These are phyloP conservation scores for Colletotrichum sp. DNA, from an alignment of 2,329 filamentous ascomycete species.

Conservation along the genomic window DNA sequence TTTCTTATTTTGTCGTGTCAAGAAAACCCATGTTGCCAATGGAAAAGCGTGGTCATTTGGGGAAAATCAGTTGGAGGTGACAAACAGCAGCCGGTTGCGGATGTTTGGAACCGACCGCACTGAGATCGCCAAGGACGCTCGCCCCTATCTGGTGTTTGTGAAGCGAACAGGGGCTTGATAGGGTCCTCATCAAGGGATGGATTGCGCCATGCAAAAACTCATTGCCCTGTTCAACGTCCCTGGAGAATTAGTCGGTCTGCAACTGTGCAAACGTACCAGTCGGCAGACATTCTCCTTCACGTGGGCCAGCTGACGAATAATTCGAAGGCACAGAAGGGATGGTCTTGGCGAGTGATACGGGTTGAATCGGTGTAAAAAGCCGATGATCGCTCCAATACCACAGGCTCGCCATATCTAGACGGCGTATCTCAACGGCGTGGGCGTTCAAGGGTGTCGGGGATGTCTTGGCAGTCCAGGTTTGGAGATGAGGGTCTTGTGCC, in stretches of 20 bases:
- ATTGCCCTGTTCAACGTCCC: background rate
- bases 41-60: background rate
- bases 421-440: background rate
- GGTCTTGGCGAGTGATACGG: constrained; percentile 4
- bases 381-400: background rate
- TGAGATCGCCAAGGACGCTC: background rate
- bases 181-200: background rate
- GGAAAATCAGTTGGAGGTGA: background rate
- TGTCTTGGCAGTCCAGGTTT: constrained; percentile 2
- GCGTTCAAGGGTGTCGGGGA: background rate
- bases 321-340: background rate
- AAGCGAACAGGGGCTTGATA: background rate
- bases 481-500: constrained; percentile 14
- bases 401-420: background rate
- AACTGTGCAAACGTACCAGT: background rate
- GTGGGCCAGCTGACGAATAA: constrained; percentile 7
- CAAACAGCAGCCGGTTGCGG: background rate
- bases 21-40: background rate
- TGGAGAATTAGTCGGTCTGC: background rate
- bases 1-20: background rate
- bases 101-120: background rate
- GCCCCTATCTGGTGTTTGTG: background rate
- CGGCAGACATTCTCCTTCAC: background rate
- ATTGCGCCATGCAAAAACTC: background rate
- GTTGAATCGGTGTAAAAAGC: background rate